Conservation (phyloP, 306 rosid species). For the Astragalus glycyphyllos region DNA sequence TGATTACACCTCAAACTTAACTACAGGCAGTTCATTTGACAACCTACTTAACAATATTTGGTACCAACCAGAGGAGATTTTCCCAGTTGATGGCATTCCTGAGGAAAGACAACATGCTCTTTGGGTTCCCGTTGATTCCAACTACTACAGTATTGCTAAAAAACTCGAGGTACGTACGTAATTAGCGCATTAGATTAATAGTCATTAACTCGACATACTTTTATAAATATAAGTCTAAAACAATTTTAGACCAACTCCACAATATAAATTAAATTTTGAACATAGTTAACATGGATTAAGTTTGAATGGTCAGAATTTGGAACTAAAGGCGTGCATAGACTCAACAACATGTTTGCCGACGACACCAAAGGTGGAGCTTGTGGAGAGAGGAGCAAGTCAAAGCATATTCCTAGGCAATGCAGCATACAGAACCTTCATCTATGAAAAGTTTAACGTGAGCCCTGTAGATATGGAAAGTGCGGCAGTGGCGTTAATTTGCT, state of each 20-base stretch:
- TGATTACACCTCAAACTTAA: slow-evolving; percentile 51
- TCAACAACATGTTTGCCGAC: slow-evolving; percentile 60
- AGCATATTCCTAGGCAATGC: slow-evolving; percentile 62
- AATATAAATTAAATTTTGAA: too few species aligned
- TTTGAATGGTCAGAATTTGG: slow-evolving; percentile 38
- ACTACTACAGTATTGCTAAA: slow-evolving; percentile 42
- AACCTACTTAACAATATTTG: slow-evolving; percentile 68
- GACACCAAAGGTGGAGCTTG: slow-evolving; percentile 54
- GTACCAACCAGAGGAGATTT: slow-evolving; percentile 69
- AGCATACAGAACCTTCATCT: slow-evolving; percentile 56
- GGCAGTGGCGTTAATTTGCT: slow-evolving; percentile 58
- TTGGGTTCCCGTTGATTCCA: slow-evolving; percentile 61
- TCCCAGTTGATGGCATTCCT: slow-evolving; percentile 61
- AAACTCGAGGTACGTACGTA: slow-evolving; percentile 43
- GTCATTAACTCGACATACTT: too few species aligned
- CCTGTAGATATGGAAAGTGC: slow-evolving; percentile 63
- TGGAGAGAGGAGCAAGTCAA: slow-evolving; percentile 55
- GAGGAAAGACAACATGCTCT: slow-evolving; percentile 60
- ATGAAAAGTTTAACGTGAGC: slow-evolving; percentile 53
- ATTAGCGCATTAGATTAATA: too few species aligned
- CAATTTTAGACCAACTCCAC: too few species aligned
- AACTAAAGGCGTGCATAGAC: slow-evolving; percentile 55
- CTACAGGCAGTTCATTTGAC: slow-evolving; percentile 30
- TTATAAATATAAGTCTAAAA: too few species aligned
- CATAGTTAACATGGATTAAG: background rate